A percentile compares a stretch with the other conserved stretches of the same genome.
Conservation (phyloP, 2,329 filamentous ascomycete species). For the Raffaelea ambrosiae region DNA sequence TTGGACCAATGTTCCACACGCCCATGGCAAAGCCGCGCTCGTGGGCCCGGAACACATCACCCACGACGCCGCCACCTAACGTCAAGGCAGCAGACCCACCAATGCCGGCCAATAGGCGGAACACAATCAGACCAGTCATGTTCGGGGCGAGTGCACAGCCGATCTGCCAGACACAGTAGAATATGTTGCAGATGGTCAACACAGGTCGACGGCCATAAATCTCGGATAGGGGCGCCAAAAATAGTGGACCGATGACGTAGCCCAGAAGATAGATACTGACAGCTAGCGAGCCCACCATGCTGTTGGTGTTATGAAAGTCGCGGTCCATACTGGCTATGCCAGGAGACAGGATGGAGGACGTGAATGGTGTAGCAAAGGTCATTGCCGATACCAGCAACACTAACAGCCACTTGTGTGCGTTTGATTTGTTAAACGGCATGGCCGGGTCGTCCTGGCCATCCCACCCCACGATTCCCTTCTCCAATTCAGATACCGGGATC, state of each 20-base stretch:
- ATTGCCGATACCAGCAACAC: conserved; percentile 49
- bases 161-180: conserved; percentile 53
- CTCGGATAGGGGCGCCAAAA: conserved; percentile 8
- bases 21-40: conserved; percentile 3
- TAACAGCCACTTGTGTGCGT: conserved; percentile 47
- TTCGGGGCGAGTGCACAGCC: conserved; percentile 60
- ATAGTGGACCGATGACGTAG: conserved; percentile 7
- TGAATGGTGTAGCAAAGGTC: conserved; percentile 58
- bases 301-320: conserved; percentile 33
- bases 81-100: conserved; percentile 61
- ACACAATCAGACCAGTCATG: conserved; percentile 55
- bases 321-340: conserved; percentile 33
- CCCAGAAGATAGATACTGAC: conserved; percentile 51
- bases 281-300: conserved; percentile 39
- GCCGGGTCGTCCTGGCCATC: conserved; percentile 47
- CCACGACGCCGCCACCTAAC: conserved; percentile 56
- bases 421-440: conserved; percentile 50
- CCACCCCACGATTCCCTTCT: conserved; percentile 47
- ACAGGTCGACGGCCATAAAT: conserved; percentile 42
- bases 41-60: conserved; percentile 19
- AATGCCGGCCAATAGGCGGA: conserved; percentile 60
- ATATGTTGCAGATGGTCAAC: conserved; percentile 59
- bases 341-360: conserved; percentile 51
- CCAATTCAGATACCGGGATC: conserved; percentile 28
- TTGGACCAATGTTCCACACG: not conserved